These are phyloP conservation scores for Phytophthora pseudosyringae DNA, from an alignment of 352 stramenopile species.

Conservation along the genomic window DNA sequence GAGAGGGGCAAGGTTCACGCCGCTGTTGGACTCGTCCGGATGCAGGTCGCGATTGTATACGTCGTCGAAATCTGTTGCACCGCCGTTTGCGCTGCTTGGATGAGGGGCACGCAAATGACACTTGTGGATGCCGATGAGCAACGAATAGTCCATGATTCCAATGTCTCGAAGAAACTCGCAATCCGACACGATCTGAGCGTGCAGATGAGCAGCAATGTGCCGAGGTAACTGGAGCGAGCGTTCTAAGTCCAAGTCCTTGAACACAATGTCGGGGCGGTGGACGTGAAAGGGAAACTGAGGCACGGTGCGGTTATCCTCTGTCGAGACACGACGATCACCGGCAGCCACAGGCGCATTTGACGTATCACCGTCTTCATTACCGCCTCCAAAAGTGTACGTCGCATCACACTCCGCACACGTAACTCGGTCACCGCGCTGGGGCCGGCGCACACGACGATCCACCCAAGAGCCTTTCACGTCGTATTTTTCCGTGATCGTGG, in stretches of 20 bases:
- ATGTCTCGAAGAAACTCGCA: constrained; percentile 70
- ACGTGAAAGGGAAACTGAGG: constrained; percentile 44
- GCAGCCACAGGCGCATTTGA: constrained; percentile 18
- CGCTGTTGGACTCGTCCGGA: constrained; percentile 22
- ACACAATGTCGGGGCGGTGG: constrained; percentile 70
- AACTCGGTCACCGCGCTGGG: constrained; percentile 57
- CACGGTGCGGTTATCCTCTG: constrained; percentile 16
- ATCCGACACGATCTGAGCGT: constrained; percentile 60
- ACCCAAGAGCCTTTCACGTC: constrained; percentile 83
- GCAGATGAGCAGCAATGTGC: constrained; percentile 39
- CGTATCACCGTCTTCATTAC: constrained; percentile 35
- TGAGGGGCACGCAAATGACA: constrained; percentile 46
- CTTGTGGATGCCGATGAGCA: constrained; percentile 76
- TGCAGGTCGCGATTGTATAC: constrained; percentile 29
- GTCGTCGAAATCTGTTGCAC: constrained; percentile 22
- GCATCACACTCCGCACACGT: constrained; percentile 76
- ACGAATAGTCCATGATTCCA: constrained; percentile 85
- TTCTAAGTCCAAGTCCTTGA: constrained; percentile 74
- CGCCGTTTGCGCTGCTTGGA: constrained; percentile 7
- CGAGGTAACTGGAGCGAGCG: constrained; percentile 50
- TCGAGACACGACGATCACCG: constrained; percentile 10
- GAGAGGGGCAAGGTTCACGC: constrained; percentile 35
- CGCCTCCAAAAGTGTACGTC: constrained; percentile 49
- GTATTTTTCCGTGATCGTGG: constrained; percentile 75
- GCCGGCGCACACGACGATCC: constrained; percentile 56